A percentile compares a stretch with the other conserved stretches of the same genome.
Evolutionary conservation across 768 basidiomycete species (phyloP).

Genomic region (Tephrocybe sp.): DNA sequence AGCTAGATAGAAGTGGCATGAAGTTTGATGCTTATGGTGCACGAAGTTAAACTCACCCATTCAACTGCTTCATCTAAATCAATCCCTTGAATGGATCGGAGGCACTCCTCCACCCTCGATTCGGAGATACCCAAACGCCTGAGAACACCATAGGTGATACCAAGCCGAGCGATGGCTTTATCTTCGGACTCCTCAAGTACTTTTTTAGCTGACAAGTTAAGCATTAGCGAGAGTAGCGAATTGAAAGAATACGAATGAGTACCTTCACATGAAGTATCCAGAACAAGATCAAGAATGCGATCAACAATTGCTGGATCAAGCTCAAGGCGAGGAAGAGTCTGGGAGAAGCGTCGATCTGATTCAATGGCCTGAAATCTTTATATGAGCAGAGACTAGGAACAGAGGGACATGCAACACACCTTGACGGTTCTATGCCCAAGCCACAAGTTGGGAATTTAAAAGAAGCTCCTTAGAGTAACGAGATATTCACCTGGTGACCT

Average conservation of each 20-base stretch:
- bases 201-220: conserved; percentile 26
- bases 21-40: background rate
- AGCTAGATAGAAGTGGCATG: conserved; percentile 47
- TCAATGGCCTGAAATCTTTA: conserved; percentile 60
- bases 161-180: conserved; percentile 67
- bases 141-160: conserved; percentile 77
- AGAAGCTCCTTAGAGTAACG: background rate
- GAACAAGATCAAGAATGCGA: conserved; percentile 53
- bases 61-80: conserved; percentile 89
- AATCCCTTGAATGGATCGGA: conserved; percentile 57
- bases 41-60: conserved; percentile 59
- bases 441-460: background rate
- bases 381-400: background rate
- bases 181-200: conserved; percentile 60
- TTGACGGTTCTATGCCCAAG: conserved; percentile 31
- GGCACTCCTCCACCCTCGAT: conserved; percentile 66
- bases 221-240: conserved; percentile 12
- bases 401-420: conserved; percentile 18
- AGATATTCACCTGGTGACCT: conserved; percentile 59
- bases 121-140: conserved; percentile 75
- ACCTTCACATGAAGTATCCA: conserved; percentile 33
- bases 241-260: background rate
- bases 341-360: conserved; percentile 73
- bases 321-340: conserved; percentile 57
- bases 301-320: conserved; percentile 58